Evolutionary conservation across 192 early-diverging fungal species (phyloP), one percentile per base, ranked within the genome.

Genomic region (Coemansia biformis): DNA sequence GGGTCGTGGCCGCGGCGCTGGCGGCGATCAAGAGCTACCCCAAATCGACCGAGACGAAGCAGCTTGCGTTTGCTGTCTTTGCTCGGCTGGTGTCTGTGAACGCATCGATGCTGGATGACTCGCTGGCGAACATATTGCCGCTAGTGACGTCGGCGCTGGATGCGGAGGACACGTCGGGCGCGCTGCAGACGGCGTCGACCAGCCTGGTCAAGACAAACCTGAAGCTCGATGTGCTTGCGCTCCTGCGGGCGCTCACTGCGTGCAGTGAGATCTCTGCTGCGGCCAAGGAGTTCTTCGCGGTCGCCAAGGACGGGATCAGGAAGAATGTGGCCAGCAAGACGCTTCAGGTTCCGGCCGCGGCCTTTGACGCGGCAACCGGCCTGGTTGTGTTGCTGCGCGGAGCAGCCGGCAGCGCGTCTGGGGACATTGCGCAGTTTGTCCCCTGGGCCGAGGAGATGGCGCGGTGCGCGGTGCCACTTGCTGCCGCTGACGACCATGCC

Each of bases 21-120:
- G 51, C 58, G n/a, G 50, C 64, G 17, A 54, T 63, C 22, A 62
- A 58, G 40, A 39, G 16, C 8, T 54, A 67, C 8, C 48, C 59
- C 11, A 61, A 53, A 48, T 57, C 64, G 15, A 63, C 52, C 5
- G 63, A 74, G 46, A 74, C 70, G 11, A 66, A 59, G 29, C 70
- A 74, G 63, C 70, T 66, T 21, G 48, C 54, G 14, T 67, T 74
- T 50, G 47, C 54, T 7, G 48, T 74, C 0, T 48, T 66, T 43
- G 24, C 43, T 10, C 38, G 56, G 12, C 51, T 74, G 19, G 58
- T 51, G 9, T 14, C 42, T 8, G 48, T 49, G 15, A 38, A 42
- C 29, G 12, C 30, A 12, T 24, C 38, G 10, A 44, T 51, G 8
- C 51, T 72, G 15, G 69, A 72, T 39, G n/a, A 23, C 31, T 23